These are phyloP conservation scores for Physcia stellaris DNA, from an alignment of 495 filamentous ascomycete genomes.

Conservation along the genomic window DNA sequence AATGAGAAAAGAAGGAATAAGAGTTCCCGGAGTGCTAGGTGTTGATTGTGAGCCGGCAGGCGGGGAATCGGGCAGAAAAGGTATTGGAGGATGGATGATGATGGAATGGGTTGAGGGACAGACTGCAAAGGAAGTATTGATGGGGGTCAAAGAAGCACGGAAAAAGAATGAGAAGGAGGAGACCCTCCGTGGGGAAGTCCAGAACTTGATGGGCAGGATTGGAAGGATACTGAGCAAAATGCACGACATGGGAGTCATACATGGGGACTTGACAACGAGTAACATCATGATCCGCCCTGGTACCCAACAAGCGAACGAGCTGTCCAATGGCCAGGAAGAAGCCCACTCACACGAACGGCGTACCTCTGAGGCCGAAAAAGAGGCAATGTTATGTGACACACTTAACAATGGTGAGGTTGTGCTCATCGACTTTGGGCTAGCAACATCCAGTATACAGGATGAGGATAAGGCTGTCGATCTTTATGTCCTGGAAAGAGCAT, in stretches of 20 bases:
- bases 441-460: conserved; percentile 64
- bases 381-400: background rate
- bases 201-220: conserved; percentile 54
- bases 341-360: conserved; percentile 6
- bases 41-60: conserved; percentile 47
- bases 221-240: conserved; percentile 63
- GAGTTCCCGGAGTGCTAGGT: conserved; percentile 63
- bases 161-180: conserved; percentile 19
- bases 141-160: conserved; percentile 28
- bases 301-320: too few relatives aligned
- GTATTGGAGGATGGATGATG: conserved; percentile 69
- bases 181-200: conserved; percentile 29
- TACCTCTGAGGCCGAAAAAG: background rate
- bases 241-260: conserved; percentile 71
- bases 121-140: conserved; percentile 52
- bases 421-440: conserved; percentile 92
- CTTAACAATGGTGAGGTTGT: conserved; percentile 55
- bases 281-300: conserved; percentile 71
- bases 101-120: conserved; percentile 83
- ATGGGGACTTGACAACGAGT: conserved; percentile 95
- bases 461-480: conserved; percentile 94
- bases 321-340: too few relatives aligned
- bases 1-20: conserved; percentile 60
- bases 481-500: conserved; percentile 94
- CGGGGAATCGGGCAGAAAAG: conserved; percentile 40